Conservation (phyloP, 306 rosid species). For the Macrotyloma uniflorum region DNA sequence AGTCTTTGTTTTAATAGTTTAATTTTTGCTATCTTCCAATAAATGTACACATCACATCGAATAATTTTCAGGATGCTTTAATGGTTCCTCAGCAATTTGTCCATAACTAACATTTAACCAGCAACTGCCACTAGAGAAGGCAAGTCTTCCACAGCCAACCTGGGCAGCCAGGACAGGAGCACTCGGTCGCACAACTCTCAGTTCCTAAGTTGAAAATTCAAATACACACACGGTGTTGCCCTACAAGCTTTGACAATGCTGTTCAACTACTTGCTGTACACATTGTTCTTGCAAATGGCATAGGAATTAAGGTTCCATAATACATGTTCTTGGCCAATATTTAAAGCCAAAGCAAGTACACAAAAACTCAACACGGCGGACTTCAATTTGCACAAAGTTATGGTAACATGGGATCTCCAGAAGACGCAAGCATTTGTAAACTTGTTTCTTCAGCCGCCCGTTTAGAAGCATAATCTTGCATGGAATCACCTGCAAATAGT, state of each 20-base stretch:
- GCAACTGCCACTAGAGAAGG: constrained; percentile 99
- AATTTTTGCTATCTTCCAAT: constrained; percentile 40
- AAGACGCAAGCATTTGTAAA: constrained; percentile 69
- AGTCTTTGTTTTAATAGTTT: constrained; percentile 38
- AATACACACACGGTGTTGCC: constrained; percentile 58
- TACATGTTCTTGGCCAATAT: constrained; percentile 42
- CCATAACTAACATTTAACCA: constrained; percentile 61
- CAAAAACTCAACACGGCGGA: constrained; percentile 37
- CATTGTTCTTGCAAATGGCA: constrained; percentile 61
- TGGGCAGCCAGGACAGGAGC: constrained; percentile 98
- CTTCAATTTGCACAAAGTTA: constrained; percentile 49
- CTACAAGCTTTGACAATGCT: constrained; percentile 55
- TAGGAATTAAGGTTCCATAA: constrained; percentile 49
- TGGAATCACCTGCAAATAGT: constrained; percentile 73
- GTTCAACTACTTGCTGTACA: constrained; percentile 75
- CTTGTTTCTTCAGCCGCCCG: constrained; percentile 70
- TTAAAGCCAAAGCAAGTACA: constrained; percentile 37
- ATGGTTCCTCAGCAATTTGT: constrained; percentile 52
- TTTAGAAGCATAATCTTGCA: constrained; percentile 66
- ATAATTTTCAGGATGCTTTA: constrained; percentile 52
- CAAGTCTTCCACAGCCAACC: constrained; percentile 88
- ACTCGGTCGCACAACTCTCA: constrained; percentile 57
- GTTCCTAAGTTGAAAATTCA: constrained; percentile 63
- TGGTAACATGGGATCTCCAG: constrained; percentile 95
- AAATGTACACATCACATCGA: constrained; percentile 51